phyloP scores from a whole-genome alignment of 2,329 filamentous ascomycete species.

The Ceratocystis huliohia region DNA sequence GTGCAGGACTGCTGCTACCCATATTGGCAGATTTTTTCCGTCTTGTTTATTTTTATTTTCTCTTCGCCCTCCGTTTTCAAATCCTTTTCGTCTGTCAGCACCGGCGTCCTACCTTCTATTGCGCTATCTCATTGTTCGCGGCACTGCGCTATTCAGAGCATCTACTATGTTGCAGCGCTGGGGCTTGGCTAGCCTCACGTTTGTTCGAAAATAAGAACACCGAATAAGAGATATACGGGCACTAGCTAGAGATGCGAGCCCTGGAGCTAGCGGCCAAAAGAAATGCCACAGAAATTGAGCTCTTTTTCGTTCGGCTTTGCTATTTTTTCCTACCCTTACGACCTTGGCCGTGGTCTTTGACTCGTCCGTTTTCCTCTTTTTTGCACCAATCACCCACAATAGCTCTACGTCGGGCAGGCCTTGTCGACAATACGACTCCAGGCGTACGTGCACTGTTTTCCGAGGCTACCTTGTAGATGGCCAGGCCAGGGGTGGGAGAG shows the following conservation, averaged over 20 bases:
- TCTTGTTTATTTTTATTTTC: not conserved
- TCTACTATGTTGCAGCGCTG: not conserved
- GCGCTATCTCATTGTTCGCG: not conserved
- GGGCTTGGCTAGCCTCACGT: not conserved
- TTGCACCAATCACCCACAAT: not conserved
- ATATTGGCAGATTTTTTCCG: not conserved
- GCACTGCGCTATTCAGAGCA: not conserved
- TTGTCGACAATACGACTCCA: conserved; percentile 9
- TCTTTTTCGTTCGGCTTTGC: conserved; percentile 1
- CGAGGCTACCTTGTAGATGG: not conserved
- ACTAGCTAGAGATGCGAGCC: not conserved
- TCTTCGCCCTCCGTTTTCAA: too few relatives aligned
- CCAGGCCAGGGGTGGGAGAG: not conserved
- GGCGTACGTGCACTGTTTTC: conserved; percentile 1
- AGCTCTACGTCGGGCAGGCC: not conserved
- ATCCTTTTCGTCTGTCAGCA: too few relatives aligned
- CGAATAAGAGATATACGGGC: conserved; percentile 2
- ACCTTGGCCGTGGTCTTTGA: not conserved
- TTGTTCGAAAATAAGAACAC: not conserved
- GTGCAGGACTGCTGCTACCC: not conserved
- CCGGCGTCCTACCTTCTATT: not conserved
- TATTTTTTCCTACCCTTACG: not conserved
- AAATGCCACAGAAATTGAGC: not conserved
- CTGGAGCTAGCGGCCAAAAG: not conserved
- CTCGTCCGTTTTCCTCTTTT: not conserved